Conservation (phyloP, 768 basidiomycete genomes). For the Polyporus arcularius region DNA sequence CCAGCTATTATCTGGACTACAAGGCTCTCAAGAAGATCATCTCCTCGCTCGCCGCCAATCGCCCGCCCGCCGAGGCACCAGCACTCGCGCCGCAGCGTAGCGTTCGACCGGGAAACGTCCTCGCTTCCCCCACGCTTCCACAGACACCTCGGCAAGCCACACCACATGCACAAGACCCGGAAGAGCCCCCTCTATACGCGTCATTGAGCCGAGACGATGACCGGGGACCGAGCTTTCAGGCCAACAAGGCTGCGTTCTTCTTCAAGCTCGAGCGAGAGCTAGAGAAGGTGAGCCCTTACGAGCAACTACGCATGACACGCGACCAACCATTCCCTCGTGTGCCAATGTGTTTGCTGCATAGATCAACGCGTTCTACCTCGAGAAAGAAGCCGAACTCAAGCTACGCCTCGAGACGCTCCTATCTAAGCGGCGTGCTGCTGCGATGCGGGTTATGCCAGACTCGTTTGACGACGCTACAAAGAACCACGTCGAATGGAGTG, state of each 20-base stretch:
- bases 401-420: constrained; percentile 90
- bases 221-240: constrained; percentile 84
- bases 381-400: constrained; percentile 94
- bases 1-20: constrained; percentile 94
- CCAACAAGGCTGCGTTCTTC: constrained; percentile 97
- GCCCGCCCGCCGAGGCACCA: constrained; percentile 88
- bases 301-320: constrained; percentile 1
- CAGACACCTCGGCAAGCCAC: constrained; percentile 17
- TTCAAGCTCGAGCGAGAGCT: constrained; percentile 97
- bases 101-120: constrained; percentile 58
- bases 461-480: constrained; percentile 56
- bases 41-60: constrained; percentile 87
- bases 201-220: constrained; percentile 66
- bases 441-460: constrained; percentile 71
- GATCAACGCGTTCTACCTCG: constrained; percentile 98
- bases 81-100: constrained; percentile 57
- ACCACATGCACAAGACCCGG: constrained; percentile 26
- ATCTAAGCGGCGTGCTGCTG: constrained; percentile 88
- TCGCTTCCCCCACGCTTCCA: constrained; percentile 30
- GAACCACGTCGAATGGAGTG: constrained; percentile 89
- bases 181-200: constrained; percentile 63
- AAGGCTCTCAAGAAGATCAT: constrained; percentile 99
- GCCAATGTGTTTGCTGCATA: constrained; percentile 33
- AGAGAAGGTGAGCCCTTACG: constrained; percentile 74
- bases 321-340: constrained; percentile 2